Evolutionary conservation across 2,329 filamentous ascomycete species (phyloP), one percentile per base, ranked within the genome.

Genomic region (Lomentospora prolificans): DNA sequence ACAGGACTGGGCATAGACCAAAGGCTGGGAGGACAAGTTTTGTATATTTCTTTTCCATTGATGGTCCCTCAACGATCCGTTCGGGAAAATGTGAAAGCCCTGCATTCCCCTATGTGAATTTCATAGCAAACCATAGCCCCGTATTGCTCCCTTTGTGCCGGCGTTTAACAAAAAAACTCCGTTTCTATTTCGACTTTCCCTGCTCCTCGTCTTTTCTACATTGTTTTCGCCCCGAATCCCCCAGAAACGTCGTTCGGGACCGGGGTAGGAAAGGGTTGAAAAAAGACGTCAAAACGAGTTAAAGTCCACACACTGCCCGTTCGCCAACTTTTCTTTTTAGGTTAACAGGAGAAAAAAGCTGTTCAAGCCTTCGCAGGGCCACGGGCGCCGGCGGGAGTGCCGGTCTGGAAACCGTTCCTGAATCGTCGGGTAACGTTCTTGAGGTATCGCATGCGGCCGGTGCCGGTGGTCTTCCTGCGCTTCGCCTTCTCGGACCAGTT

Each of bases 401-500:
- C 94, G 66, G 78, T 84, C 81, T 89, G 92, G 89, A 99, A 99
- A 69, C 90, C 91, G 80, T 99, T 99, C 82, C 87, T 90, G 86
- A 96, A 96, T 79, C 85, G 85, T 75, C 94, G 87, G 72, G 90
- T 81, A 73, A 99, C 86, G 70, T 82, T 83, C 84, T 95, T 95
- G 74, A 99, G 84, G 80, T 91, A 89, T 73, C 90, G 85, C 86
- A 91, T 94, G 77, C 94, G 89, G 76, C 94, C 94, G 72, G 90
- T 92, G 70, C 94, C 94, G 74, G 89, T 92, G 72, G 92, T 96
- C 91, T 96, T 97, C 87, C 94, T 95, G 77, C 94, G 84, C 90
- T 97, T 97, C 70, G 91, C 92, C 89, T 99, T 99, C 85, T 97
- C 92, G 76, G 89, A 85, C 94, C 94, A 99, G 89, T 99, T 96